Evolutionary conservation across 2,329 filamentous ascomycete species (phyloP).

Genomic region (Epichloe hybrida): DNA sequence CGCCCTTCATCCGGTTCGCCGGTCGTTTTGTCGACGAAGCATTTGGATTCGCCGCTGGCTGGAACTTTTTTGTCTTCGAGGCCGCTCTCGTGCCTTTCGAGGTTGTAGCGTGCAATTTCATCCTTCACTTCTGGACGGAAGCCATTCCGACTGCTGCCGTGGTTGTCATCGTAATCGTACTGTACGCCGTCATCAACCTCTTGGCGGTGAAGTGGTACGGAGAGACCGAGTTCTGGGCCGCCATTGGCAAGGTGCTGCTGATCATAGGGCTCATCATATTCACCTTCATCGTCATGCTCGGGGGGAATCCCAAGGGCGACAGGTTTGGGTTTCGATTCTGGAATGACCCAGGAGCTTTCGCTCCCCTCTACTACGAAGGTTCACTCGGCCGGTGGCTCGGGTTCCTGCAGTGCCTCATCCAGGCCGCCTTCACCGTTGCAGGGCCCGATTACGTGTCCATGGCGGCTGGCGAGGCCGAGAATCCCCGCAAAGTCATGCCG

Average conservation of each 20-base stretch:
- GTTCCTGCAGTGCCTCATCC: slow-evolving; percentile 62
- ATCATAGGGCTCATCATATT: slow-evolving; percentile 60
- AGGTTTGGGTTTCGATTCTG: slow-evolving; percentile 59
- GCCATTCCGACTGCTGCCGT: slow-evolving; percentile 45
- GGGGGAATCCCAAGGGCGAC: slow-evolving; percentile 67
- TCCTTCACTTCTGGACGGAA: slow-evolving; percentile 51
- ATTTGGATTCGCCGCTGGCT: slow-evolving; percentile 59
- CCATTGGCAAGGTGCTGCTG: slow-evolving; percentile 57
- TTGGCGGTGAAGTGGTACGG: slow-evolving; percentile 64
- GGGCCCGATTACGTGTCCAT: slow-evolving; percentile 56
- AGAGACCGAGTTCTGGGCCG: slow-evolving; percentile 64
- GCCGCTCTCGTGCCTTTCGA: slow-evolving; percentile 56
- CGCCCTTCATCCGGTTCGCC: slow-evolving; percentile 66
- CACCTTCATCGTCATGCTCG: slow-evolving; percentile 73
- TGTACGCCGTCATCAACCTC: slow-evolving; percentile 49
- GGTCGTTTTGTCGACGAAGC: slow-evolving; percentile 64
- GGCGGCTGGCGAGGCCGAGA: slow-evolving; percentile 59
- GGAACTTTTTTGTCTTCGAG: slow-evolving; percentile 63
- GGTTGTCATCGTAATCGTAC: slow-evolving; percentile 37
- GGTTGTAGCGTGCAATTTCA: slow-evolving; percentile 49
- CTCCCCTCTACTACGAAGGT: slow-evolving; percentile 49
- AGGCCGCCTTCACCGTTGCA: slow-evolving; percentile 53
- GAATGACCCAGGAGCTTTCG: slow-evolving; percentile 57
- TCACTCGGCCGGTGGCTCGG: slow-evolving; percentile 59
- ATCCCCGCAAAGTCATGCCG: slow-evolving; percentile 56